Evolutionary conservation across 805 yeast species (phyloP), one percentile per base, ranked within the genome.

Genomic region (Spathaspora hagerdaliae): DNA sequence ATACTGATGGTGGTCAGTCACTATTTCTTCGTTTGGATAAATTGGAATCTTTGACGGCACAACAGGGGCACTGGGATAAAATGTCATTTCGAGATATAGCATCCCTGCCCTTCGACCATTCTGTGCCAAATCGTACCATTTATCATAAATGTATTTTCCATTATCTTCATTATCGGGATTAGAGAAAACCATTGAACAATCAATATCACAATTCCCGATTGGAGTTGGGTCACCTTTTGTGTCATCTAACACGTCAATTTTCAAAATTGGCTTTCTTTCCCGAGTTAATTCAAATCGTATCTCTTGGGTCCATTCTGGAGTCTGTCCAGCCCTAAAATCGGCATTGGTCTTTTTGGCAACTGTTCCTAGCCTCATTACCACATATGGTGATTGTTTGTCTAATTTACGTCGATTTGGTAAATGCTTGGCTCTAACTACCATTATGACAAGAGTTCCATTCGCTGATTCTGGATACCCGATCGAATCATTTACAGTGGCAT

Each of bases 321-420:
- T 85, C 60, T 94, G 99, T 1, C 99, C 99, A 1, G 96, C 99
- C 53, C 98, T 70, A 43, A 79, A 77, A 48, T 87, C 82, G 0
- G 88, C 76, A 32, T 81, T 82, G 1, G 97, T 88, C 57, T 85
- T 81, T 51, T 86, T 82, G 8, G 95, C 92, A 55, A 79, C 78
- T 48, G 87, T 88, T 27, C 91, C 92, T 5, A 94, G 74, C 46
- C 98, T 71, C 10, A 87, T 74, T 6, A 92, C 81, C 49, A 90
- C 85, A 65, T 88, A 91, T 2, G 98, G 99, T 52, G 87, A 85
- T 65, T 94, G 99, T 58, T 94, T 94, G 57, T 95, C 97, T 42
- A 92, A 71, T 51, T 85, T 87, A 33, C 92, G 74, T 50, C 89
- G 71, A 64, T 94, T 92, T 24, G 96, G 96, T 38, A 94, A 75